phyloP scores from a whole-genome alignment of 2,329 filamentous ascomycete genomes.

The Geoglossum cookeanum region DNA sequence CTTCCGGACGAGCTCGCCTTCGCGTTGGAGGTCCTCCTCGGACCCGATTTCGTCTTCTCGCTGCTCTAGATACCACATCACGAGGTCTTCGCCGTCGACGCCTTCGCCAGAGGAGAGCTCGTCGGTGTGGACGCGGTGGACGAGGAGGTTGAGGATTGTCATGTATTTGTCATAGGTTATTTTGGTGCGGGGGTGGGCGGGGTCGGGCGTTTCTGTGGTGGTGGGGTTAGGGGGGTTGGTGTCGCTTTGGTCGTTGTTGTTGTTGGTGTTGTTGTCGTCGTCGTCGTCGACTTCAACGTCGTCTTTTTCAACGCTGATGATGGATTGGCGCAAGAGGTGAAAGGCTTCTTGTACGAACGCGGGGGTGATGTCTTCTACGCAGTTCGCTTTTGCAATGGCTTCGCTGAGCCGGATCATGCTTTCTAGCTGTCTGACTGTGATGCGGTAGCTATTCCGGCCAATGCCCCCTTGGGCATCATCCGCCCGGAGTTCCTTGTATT shows the following conservation, averaged over 20 bases:
- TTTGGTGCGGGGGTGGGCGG: conserved; percentile 44
- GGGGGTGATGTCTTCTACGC: conserved; percentile 71
- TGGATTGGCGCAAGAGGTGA: conserved; percentile 77
- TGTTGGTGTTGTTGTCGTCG: conserved; percentile 37
- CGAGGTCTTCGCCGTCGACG: conserved; percentile 61
- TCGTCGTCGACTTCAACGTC: conserved; percentile 87
- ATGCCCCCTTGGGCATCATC: conserved; percentile 90
- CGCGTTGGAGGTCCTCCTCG: conserved; percentile 62
- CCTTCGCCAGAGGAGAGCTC: conserved; percentile 61
- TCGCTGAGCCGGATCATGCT: conserved; percentile 89
- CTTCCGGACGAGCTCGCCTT: conserved; percentile 57
- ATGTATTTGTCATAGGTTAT: conserved; percentile 95
- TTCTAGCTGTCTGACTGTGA: conserved; percentile 90
- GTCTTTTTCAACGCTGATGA: conserved; percentile 95
- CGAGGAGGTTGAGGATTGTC: conserved; percentile 69
- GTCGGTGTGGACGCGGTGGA: conserved; percentile 67
- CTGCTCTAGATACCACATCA: conserved; percentile 84
- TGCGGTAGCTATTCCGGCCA: conserved; percentile 88
- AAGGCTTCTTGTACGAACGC: conserved; percentile 84
- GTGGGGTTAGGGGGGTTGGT: conserved; percentile 15
- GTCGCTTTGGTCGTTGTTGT: conserved; percentile 21
- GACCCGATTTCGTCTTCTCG: conserved; percentile 65
- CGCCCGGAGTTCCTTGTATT: conserved; percentile 86
- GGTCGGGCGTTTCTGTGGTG: conserved; percentile 16
- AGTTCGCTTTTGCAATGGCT: conserved; percentile 96